Evolutionary conservation across 2,329 filamentous ascomycete genomes (phyloP), one percentile per base, ranked within the genome.

Genomic region (Neofusicoccum ribis): DNA sequence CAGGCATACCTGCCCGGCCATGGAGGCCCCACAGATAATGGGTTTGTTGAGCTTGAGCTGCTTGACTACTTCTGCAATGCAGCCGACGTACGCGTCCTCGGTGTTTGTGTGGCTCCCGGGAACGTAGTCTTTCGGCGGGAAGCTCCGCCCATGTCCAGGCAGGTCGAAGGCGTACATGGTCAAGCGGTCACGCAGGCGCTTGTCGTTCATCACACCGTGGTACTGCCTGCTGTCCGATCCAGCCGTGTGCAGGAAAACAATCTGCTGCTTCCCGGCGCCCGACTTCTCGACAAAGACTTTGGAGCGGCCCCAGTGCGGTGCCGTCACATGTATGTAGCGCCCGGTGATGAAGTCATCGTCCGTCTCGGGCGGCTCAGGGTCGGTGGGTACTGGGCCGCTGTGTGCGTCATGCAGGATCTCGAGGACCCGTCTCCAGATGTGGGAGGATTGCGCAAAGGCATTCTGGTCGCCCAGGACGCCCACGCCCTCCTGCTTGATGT

Each of bases 191-290:
- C 78, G 74, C 80, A 83, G 82, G 12, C 74, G 72, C 34, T 72
- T 65, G 64, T 84, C 77, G 64, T 84, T 84, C 80, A 85, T 80
- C 2, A 84, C 82, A 20, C 82, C 81, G 61, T 84, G 82, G 61
- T 84, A 84, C 69, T 84, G 81, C 34, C 82, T 71, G 34, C 76
- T 74, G 67, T 84, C 82, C 56, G 78, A 79, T 2, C 82, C 82
- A 14, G 80, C 80, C 0, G 80, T 82, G 66, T 82, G 80, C 5
- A 80, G 70, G 67, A 82, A 82, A 20, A 78, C 39, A 52, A 84
- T 82, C 31, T 78, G 76, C 64, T 83, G 79, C 20, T 78, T 75
- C 1, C 83, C 82, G 2, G 76, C 77, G 6, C 82, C 82, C 5
- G 80, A 74, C 27, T 73, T 76, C 67, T 84, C 82, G 68, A 83